These are phyloP conservation scores for Fraxinus excelsior DNA, from an alignment of 257 asterid species.

Conservation along the genomic window DNA sequence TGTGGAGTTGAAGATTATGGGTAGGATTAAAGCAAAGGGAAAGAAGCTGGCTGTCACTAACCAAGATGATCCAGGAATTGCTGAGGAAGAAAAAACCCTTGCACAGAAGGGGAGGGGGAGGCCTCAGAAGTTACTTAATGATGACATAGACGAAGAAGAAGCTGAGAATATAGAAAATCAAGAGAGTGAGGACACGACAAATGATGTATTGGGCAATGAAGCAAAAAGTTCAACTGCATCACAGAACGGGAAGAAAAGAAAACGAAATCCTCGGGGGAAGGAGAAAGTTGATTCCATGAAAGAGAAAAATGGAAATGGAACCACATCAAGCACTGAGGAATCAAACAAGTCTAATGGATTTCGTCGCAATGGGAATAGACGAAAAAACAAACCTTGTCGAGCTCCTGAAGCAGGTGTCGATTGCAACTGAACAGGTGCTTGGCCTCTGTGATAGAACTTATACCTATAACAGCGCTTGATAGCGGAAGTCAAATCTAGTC, in stretches of 20 bases:
- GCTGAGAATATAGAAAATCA: conserved; percentile 23
- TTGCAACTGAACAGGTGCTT: conserved; percentile 1
- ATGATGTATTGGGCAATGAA: conserved; percentile 15
- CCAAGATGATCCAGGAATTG: conserved; percentile 30
- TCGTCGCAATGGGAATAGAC: conserved; percentile 25
- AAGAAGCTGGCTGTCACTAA: conserved; percentile 22
- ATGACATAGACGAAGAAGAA: conserved; percentile 29
- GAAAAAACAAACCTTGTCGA: conserved; percentile 33
- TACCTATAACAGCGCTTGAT: no score
- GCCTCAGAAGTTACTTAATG: conserved; percentile 28
- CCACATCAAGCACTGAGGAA: conserved; percentile 18
- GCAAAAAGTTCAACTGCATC: conserved; percentile 12
- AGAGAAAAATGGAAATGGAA: conserved; percentile 29
- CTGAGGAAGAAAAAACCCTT: conserved; percentile 36
- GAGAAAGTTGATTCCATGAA: conserved; percentile 20
- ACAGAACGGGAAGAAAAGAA: conserved; percentile 29
- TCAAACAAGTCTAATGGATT: conserved; percentile 23
- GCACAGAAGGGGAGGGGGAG: conserved; percentile 35
- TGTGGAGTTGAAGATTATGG: conserved; percentile 16
- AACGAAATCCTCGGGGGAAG: conserved; percentile 9
- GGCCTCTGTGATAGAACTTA: no score
- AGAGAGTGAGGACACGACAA: conserved; percentile 16
- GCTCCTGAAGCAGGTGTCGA: conserved; percentile 37
- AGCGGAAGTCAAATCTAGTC: background rate
- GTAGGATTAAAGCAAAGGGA: conserved; percentile 30